Evolutionary conservation across 2,329 filamentous ascomycete species (phyloP).

Genomic region (Cercospora brassicicola): DNA sequence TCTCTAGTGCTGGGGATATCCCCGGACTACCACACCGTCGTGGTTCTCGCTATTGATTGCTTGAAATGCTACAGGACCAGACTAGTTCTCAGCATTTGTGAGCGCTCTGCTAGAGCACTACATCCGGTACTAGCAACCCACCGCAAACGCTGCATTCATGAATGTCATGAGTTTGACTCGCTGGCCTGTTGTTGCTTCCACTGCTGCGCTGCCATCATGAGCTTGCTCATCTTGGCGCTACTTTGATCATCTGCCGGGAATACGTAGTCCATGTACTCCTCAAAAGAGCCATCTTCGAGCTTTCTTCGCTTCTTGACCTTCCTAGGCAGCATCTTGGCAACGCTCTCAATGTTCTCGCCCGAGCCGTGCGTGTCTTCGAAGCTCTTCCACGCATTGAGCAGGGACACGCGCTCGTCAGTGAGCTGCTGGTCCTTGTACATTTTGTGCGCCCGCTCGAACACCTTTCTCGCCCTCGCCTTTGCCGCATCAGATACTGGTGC

Average conservation of each 20-base stretch:
- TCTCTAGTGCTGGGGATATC: background rate
- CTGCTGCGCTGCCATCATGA: conserved; percentile 80
- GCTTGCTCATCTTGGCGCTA: conserved; percentile 71
- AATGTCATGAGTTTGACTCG: background rate
- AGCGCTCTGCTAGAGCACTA: background rate
- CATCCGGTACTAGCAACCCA: background rate
- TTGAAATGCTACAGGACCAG: background rate
- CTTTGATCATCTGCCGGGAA: conserved; percentile 89
- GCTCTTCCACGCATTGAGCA: conserved; percentile 87
- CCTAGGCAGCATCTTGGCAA: conserved; percentile 91
- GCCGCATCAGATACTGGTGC: conserved; percentile 73
- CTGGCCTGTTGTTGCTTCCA: conserved; percentile 64
- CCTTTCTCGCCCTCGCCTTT: conserved; percentile 74
- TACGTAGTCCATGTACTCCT: conserved; percentile 96
- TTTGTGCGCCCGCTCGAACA: conserved; percentile 84
- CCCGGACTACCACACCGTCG: no score
- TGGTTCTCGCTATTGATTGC: background rate
- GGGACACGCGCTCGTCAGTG: conserved; percentile 88
- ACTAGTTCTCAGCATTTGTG: background rate
- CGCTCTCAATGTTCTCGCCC: conserved; percentile 71
- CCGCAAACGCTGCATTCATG: background rate
- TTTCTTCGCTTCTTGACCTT: conserved; percentile 88
- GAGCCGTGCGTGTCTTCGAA: conserved; percentile 87
- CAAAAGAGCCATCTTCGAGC: conserved; percentile 87
- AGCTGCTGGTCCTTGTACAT: conserved; percentile 85